These are phyloP conservation scores for Nepenthes alata DNA, from an alignment of 179 eudicot genomes.

Conservation along the genomic window DNA sequence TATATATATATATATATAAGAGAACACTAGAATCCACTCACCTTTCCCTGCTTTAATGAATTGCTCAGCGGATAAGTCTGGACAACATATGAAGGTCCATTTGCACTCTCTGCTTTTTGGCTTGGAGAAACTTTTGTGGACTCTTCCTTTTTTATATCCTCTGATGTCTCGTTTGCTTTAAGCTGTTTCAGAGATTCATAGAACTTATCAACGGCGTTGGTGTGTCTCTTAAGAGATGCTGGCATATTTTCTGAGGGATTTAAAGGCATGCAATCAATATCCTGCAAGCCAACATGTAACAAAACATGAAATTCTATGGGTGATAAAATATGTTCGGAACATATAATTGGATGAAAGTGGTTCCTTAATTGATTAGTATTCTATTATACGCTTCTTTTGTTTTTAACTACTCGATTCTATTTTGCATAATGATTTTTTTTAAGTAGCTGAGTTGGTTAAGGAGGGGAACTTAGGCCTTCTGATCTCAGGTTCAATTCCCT, in stretches of 20 bases:
- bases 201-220: slow-evolving; percentile 36
- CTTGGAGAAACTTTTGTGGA: slow-evolving; percentile 29
- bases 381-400: too few species aligned
- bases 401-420: too few species aligned
- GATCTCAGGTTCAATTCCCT: too few species aligned
- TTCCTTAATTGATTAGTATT: too few species aligned
- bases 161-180: slow-evolving; percentile 31
- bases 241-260: slow-evolving; percentile 78
- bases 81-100: slow-evolving; percentile 25
- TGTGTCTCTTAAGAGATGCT: slow-evolving; percentile 46
- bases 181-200: slow-evolving; percentile 53
- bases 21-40: slow-evolving; percentile 14
- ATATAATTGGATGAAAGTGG: too few species aligned
- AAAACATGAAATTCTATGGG: background rate
- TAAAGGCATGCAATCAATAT: slow-evolving; percentile 93
- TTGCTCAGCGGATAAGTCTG: slow-evolving; percentile 31
- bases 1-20: background rate
- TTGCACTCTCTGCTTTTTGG: slow-evolving; percentile 31
- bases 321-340: background rate
- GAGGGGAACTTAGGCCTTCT: too few species aligned
- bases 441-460: too few species aligned
- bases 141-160: slow-evolving; percentile 42
- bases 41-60: slow-evolving; percentile 48
- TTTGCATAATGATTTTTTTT: too few species aligned
- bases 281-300: slow-evolving; percentile 33